Conservation (phyloP, 2,329 filamentous ascomycete genomes). For the Xylariaceae sp. region DNA sequence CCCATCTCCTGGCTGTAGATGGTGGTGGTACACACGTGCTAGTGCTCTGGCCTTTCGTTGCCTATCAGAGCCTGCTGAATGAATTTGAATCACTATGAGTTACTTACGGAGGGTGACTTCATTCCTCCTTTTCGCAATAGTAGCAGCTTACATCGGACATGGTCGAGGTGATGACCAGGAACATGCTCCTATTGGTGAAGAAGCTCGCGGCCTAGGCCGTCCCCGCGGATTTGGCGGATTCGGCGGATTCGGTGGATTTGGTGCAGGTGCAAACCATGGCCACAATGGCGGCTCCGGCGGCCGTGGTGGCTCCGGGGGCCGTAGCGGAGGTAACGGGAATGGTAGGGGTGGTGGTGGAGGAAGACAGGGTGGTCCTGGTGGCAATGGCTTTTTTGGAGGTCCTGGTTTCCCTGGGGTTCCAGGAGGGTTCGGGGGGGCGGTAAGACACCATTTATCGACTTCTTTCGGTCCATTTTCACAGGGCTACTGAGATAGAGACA, state of each 20-base stretch:
- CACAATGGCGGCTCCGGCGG: not conserved
- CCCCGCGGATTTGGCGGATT: constrained; percentile 1
- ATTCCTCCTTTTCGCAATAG: not conserved
- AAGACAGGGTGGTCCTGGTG: not conserved
- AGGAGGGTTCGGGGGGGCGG: constrained; percentile 4
- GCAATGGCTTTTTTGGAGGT: not conserved
- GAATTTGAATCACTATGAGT: constrained; percentile 1
- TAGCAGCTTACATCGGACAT: not conserved
- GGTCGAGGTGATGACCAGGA: not conserved
- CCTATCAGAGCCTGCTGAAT: not conserved
- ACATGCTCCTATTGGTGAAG: not conserved
- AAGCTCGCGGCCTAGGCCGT: not conserved
- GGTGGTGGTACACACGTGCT: not conserved
- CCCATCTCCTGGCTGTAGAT: not conserved
- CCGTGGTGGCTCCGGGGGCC: not conserved
- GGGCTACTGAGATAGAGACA: not conserved
- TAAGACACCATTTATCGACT: constrained; percentile 1
- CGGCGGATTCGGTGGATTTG: not conserved
- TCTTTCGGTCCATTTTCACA: not conserved
- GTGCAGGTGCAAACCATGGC: not conserved
- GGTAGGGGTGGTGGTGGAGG: not conserved
- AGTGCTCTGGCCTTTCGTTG: not conserved
- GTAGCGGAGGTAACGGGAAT: not conserved
- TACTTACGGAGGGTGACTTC: not conserved
- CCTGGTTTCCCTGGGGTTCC: not conserved